A percentile compares a stretch with the other conserved stretches of the same genome.
These are phyloP conservation scores for Xanthoparmelia taractica DNA, from an alignment of 495 filamentous ascomycete species.

Conservation along the genomic window DNA sequence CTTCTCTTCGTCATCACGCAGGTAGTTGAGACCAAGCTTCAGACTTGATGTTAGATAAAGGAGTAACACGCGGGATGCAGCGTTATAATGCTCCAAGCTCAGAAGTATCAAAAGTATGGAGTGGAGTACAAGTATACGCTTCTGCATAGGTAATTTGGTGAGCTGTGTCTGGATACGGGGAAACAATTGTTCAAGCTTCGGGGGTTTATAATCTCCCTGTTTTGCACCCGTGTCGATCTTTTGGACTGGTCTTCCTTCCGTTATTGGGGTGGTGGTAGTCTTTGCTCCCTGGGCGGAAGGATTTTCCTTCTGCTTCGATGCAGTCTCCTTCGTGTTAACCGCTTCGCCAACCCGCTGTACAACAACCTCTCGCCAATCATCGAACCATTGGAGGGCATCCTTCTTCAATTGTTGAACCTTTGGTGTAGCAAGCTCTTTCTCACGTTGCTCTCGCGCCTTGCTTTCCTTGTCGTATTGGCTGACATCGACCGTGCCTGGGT, in stretches of 20 bases:
- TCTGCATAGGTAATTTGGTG: constrained; percentile 35
- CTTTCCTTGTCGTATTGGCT: constrained; percentile 24
- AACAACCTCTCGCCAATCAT: constrained; percentile 56
- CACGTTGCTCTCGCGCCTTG: constrained; percentile 26
- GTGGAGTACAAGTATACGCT: constrained; percentile 43
- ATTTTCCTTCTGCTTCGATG: constrained; percentile 3
- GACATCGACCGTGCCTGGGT: constrained; percentile 28
- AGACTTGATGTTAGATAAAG: constrained; percentile 62
- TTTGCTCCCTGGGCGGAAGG: constrained; percentile 6
- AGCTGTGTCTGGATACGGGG: constrained; percentile 41
- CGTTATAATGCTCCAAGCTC: constrained; percentile 72
- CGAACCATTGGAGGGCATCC: constrained; percentile 49
- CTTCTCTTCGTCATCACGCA: constrained; percentile 65
- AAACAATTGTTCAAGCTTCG: constrained; percentile 38
- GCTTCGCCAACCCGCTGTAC: constrained; percentile 56
- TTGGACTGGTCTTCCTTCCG: constrained; percentile 3
- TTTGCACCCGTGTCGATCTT: constrained; percentile 22
- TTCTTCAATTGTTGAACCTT: constrained; percentile 32
- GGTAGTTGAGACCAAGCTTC: constrained; percentile 51
- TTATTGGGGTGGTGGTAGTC: constrained; percentile 10
- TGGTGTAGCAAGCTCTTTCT: constrained; percentile 27
- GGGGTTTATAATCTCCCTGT: constrained; percentile 27
- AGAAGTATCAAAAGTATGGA: constrained; percentile 66
- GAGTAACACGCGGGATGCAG: constrained; percentile 68
- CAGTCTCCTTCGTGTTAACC: constrained; percentile 48